Evolutionary conservation across 2,329 filamentous ascomycete species (phyloP).

Genomic region (Monascus ruber): DNA sequence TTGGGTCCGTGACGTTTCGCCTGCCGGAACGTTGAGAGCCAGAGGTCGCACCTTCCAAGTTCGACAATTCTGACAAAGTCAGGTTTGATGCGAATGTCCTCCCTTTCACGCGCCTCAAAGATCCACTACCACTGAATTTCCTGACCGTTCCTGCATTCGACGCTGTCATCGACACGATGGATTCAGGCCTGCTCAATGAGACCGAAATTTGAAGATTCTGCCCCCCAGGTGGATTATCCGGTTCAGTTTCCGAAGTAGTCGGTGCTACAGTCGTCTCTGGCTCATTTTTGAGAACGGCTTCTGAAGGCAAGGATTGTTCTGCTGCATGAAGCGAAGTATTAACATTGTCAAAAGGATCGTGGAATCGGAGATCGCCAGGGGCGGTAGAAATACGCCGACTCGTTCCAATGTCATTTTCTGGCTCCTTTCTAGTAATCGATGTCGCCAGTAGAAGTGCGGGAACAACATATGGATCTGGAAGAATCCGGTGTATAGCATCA

Average conservation of each 20-base stretch:
- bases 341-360: slow-evolving; percentile 18
- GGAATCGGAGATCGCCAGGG: slow-evolving; percentile 15
- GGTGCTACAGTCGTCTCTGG: slow-evolving; percentile 11
- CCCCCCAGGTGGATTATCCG: neutral
- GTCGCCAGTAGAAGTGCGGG: slow-evolving; percentile 41
- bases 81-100: slow-evolving; percentile 20
- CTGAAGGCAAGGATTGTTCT: slow-evolving; percentile 6
- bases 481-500: slow-evolving; percentile 31
- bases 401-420: slow-evolving; percentile 13
- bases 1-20: slow-evolving; percentile 32
- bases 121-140: slow-evolving; percentile 19
- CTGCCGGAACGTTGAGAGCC: slow-evolving; percentile 15
- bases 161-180: neutral
- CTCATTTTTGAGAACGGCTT: slow-evolving; percentile 12
- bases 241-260: slow-evolving; percentile 9
- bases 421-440: slow-evolving; percentile 16
- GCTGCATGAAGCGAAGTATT: slow-evolving; percentile 2
- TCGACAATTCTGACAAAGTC: slow-evolving; percentile 8
- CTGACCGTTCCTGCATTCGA: slow-evolving; percentile 24
- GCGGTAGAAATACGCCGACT: slow-evolving; percentile 10
- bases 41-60: slow-evolving; percentile 15
- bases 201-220: neutral
- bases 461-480: slow-evolving; percentile 31
- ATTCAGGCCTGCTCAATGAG: neutral
- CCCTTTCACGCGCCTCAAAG: slow-evolving; percentile 17